These are phyloP conservation scores for Eremochloa ophiuroides DNA, from an alignment of 176 grass and related monocot genomes.

Conservation along the genomic window DNA sequence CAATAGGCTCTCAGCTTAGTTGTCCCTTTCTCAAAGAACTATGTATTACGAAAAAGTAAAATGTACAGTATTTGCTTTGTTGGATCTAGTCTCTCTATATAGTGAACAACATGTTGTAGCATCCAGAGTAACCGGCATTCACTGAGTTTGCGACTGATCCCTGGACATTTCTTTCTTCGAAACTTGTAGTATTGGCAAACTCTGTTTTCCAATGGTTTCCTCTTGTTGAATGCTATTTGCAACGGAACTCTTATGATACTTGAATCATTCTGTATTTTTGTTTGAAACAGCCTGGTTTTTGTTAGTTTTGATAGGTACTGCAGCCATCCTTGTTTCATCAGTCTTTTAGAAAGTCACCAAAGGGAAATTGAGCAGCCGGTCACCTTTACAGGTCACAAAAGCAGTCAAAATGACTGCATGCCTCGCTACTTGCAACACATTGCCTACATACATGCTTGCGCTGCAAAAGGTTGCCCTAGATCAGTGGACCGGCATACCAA, in stretches of 20 bases:
- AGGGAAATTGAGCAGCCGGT: background rate
- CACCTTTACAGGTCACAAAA: conserved; percentile 38
- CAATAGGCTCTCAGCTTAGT: background rate
- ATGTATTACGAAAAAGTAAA: background rate
- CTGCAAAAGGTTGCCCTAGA: conserved; percentile 26
- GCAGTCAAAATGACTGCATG: conserved; percentile 42
- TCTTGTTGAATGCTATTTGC: background rate
- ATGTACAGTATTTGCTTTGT: background rate
- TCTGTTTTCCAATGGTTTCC: background rate
- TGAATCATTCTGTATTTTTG: background rate
- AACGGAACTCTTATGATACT: background rate
- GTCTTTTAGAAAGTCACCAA: background rate
- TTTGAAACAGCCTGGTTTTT: background rate
- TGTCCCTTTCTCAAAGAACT: background rate
- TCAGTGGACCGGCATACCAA: conserved; percentile 23
- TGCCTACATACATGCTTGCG: background rate
- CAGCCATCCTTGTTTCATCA: background rate
- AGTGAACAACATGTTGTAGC: background rate
- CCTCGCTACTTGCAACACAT: conserved; percentile 21
- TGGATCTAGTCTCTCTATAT: background rate
- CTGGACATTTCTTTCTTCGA: conserved; percentile 1
- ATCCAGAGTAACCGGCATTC: background rate
- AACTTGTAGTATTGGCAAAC: background rate
- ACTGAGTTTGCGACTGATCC: background rate
- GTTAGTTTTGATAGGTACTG: background rate